A percentile compares a stretch with the other conserved stretches of the same genome.
Evolutionary conservation across 306 rosid species (phyloP).

Genomic region (Dryas drummondii): DNA sequence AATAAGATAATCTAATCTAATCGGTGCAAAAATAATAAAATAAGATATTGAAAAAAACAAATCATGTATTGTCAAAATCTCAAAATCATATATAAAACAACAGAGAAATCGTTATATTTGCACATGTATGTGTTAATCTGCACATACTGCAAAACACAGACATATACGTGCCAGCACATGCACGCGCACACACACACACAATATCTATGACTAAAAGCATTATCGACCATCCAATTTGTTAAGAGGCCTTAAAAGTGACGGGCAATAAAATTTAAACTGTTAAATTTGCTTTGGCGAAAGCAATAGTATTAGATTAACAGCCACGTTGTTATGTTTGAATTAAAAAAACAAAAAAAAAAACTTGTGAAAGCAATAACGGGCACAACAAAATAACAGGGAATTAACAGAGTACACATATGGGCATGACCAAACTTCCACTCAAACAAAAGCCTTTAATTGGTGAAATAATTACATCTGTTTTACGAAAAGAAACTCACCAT

Average conservation of each 20-base stretch:
- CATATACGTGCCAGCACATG: not conserved
- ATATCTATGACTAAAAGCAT: not conserved
- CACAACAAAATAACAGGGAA: not conserved
- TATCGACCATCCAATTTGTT: not conserved
- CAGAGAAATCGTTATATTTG: too few relatives aligned
- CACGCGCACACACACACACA: not conserved
- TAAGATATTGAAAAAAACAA: not conserved
- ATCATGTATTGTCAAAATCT: not conserved
- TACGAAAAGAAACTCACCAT: slow-evolving; percentile 40
- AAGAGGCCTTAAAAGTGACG: not conserved
- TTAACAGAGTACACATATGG: not conserved
- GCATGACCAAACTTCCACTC: not conserved
- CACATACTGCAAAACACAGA: not conserved
- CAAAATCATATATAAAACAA: not conserved
- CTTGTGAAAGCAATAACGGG: not conserved
- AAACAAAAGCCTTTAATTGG: not conserved
- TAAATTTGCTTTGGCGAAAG: not conserved
- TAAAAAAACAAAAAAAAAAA: not conserved
- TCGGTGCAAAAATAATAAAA: too few relatives aligned
- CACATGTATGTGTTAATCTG: not conserved
- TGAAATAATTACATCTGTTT: not conserved
- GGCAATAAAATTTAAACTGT: not conserved
- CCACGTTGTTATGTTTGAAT: not conserved
- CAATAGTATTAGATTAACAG: not conserved
- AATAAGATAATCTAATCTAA: not conserved